Base-by-base conservation (phyloP, 129 eudicot species). In the Flaveria trinervia region DNA sequence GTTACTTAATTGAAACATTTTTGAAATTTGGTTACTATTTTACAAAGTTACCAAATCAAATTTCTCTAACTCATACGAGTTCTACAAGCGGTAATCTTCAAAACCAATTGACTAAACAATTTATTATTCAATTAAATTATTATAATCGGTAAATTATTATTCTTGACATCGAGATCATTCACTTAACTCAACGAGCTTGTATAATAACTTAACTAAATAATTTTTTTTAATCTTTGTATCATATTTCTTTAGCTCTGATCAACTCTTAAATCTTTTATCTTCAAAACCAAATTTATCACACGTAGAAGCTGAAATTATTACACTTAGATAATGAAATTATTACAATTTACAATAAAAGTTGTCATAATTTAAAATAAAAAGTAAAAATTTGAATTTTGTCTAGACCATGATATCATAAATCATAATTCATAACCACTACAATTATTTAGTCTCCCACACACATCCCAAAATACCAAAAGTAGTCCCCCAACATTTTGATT, bases 371-470 rank as follows among this genome's bases (percentile, higher is more conserved):
- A n/a, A 4, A 54, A 54, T 5, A 44, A 77, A 25, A 10, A 77
- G 52, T 52, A 33, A 68, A n/a, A 55, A 39, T 78, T 79, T 72
- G 83, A 79, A 79, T 61, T 52, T 46, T 65, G 59, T 39, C 15
- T 62, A 74, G 57, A 86, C 72, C 88, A 87, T 87, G 71, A 71
- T 83, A 82, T 89, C 85, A 89, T 83, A 85, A 64, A 15, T 64
- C 46, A 64, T 83, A 85, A 64, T 15, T 64, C 46, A 64, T 64
- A 64, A 64, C 92, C 80, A 78, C 86, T 70, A 65, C 90, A 87
- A 87, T 89, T 75, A 89, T 89, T 89, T 77, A 89, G 96, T 83
- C 83, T 89, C 97, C 92, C 95, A 85, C 97, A 83, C 81, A 7
- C 71, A 75, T 81, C 82, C 77, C 65, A 36, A 45, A 69, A 17